phyloP scores from a whole-genome alignment of 2,329 filamentous ascomycete species.

The Botryosphaeria dothidea region DNA sequence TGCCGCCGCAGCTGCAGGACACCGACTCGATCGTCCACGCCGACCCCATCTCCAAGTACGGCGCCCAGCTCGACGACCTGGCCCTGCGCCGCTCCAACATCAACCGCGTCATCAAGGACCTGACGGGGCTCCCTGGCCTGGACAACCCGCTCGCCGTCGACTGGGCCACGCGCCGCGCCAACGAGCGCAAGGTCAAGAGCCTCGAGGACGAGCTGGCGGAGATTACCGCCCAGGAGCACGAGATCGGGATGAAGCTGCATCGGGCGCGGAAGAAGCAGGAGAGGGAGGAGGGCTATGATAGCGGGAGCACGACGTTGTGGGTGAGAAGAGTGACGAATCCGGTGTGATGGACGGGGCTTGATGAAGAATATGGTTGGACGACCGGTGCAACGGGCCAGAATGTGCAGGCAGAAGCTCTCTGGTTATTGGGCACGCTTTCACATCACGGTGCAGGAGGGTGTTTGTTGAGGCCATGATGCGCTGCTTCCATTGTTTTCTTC shows the following conservation, averaged over 20 bases:
- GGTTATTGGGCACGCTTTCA: neutral
- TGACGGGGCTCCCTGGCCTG: slow-evolving; percentile 34
- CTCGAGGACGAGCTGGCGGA: slow-evolving; percentile 41
- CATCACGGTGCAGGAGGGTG: neutral
- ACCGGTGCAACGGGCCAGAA: too few relatives aligned
- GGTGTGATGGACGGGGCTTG: slow-evolving; percentile 17
- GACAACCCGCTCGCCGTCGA: slow-evolving; percentile 41
- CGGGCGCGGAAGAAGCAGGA: slow-evolving; percentile 42
- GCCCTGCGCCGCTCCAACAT: slow-evolving; percentile 39
- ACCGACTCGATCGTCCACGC: slow-evolving; percentile 28
- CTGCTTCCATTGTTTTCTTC: neutral
- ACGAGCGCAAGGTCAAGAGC: slow-evolving; percentile 36
- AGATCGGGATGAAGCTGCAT: slow-evolving; percentile 42
- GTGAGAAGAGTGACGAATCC: slow-evolving; percentile 37
- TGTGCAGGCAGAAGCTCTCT: neutral
- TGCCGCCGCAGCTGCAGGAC: slow-evolving; percentile 28
- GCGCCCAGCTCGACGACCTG: slow-evolving; percentile 42
- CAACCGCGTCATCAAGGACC: slow-evolving; percentile 35
- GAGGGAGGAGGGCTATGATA: slow-evolving; percentile 34
- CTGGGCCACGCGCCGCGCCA: slow-evolving; percentile 34
- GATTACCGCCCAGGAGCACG: slow-evolving; percentile 40
- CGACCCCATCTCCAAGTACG: slow-evolving; percentile 38
- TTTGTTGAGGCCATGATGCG: too few relatives aligned
- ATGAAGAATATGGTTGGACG: neutral
- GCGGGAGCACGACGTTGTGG: slow-evolving; percentile 38